phyloP scores from a whole-genome alignment of 2,329 filamentous ascomycete species.

The Chaetomiaceae sp. region DNA sequence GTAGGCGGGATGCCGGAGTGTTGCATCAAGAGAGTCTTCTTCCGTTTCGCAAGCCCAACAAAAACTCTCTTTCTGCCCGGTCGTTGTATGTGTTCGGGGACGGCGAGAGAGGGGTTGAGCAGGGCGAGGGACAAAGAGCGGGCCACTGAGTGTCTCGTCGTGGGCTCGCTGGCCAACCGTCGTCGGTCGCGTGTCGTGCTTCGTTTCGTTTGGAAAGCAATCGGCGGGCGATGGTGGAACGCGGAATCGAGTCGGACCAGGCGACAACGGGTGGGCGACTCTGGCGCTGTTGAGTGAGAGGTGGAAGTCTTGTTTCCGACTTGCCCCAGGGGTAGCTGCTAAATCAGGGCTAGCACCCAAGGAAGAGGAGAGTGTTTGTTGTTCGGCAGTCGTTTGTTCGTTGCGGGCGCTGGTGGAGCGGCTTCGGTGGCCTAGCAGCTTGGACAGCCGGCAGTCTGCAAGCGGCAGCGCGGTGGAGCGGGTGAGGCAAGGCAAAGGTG shows the following conservation, averaged over 20 bases:
- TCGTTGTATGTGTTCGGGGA: conserved; percentile 4
- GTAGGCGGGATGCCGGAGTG: not conserved
- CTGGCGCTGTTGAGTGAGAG: not conserved
- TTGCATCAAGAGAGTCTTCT: conserved; percentile 4
- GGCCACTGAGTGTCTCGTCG: not conserved
- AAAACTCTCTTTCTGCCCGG: not conserved
- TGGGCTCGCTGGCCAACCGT: not conserved
- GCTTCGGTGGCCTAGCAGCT: too few species aligned
- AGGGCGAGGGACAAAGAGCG: conserved; percentile 4
- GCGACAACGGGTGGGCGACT: not conserved
- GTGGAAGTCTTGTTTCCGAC: not conserved
- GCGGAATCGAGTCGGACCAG: not conserved
- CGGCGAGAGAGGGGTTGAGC: not conserved
- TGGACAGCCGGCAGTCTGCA: too few species aligned
- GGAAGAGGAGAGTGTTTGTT: too few species aligned
- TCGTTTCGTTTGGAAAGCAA: not conserved
- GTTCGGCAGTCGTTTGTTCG: not conserved
- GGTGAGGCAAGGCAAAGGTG: too few species aligned
- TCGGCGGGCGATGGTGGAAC: not conserved
- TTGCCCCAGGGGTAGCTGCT: too few species aligned
- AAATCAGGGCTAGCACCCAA: too few species aligned
- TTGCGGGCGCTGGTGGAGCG: not conserved
- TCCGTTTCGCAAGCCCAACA: not conserved
- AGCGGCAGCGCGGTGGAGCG: too few species aligned
- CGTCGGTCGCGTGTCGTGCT: conserved; percentile 1